Percentiles rank a stretch among this genome's conserved stretches.
phyloP scores from a whole-genome alignment of 768 basidiomycete genomes.

The Leucocoprinus birnbaumii region DNA sequence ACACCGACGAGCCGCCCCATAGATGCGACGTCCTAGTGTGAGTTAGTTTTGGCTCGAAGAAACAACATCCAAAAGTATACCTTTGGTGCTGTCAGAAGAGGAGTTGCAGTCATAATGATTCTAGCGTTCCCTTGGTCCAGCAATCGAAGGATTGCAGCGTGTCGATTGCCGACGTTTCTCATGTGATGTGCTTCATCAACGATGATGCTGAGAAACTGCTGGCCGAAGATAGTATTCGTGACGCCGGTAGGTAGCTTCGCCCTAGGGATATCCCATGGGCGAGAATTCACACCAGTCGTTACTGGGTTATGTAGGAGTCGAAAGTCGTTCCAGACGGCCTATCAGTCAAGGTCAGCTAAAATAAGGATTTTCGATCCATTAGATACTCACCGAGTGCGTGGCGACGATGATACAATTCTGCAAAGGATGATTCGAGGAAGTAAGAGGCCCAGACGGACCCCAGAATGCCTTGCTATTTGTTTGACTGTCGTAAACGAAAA shows the following conservation, averaged over 20 bases:
- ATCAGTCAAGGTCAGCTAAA: not conserved
- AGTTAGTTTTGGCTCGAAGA: not conserved
- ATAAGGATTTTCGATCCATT: not conserved
- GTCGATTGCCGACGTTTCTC: constrained; percentile 16
- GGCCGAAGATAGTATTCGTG: constrained; percentile 14
- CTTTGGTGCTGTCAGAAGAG: constrained; percentile 20
- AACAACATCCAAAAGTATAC: constrained; percentile 15
- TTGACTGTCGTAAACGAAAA: no score
- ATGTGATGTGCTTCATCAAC: constrained; percentile 23
- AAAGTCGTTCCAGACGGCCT: constrained; percentile 19
- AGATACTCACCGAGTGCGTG: constrained; percentile 21
- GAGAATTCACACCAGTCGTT: not conserved
- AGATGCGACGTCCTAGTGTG: constrained; percentile 10
- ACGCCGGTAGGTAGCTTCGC: not conserved
- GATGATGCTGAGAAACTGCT: constrained; percentile 15
- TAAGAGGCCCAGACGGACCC: constrained; percentile 14
- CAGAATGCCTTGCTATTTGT: constrained; percentile 8
- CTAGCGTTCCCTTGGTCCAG: constrained; percentile 11
- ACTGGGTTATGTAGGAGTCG: not conserved
- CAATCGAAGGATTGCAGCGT: constrained; percentile 14
- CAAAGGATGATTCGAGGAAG: constrained; percentile 9
- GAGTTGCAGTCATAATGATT: constrained; percentile 21
- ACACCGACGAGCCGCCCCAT: constrained; percentile 9
- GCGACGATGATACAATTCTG: constrained; percentile 20
- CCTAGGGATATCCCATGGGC: not conserved